Base-by-base conservation (phyloP, 345 rosid genomes). In the Ceriops decandra region DNA sequence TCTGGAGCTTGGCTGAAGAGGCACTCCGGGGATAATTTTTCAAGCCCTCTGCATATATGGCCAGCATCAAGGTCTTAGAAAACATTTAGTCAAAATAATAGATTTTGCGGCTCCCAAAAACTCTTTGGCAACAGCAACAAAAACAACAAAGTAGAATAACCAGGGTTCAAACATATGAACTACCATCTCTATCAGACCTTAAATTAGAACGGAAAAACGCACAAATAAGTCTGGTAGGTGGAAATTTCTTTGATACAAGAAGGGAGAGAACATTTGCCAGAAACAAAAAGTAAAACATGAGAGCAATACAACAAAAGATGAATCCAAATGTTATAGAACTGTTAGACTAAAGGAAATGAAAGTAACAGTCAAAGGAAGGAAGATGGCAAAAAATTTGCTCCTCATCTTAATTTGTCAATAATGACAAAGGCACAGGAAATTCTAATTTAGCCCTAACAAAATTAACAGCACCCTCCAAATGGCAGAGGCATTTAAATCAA, bases 11-110 rank as follows among this genome's bases (percentile, higher is more conserved):
- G 53, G 87, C 85, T 33, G 82, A 75, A 35, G 68, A 67, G 46
- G 81, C 73, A 69, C 80, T 90, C 36, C 85, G 82, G 57, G 91
- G 95, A 80, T 85, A 93, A 75, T 69, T 88, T 82, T 91, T 93
- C 83, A 93, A 82, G 66, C 96, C 92, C 79, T 93, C 99, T 93
- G 91, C 83, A 83, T 47, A 65, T 24, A 68, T 57, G 33, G 31
- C 36, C 30, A 20, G 31, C 27, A 26, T 38, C 59, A 8, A 70
- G 54, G 33, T 73, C 46, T 59, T 53, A 49, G 16, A 3, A 9
- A 31, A 54, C 24, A 52, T 32, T n/a, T 20, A 28, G 5, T 5
- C 1, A 17, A 38, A 63, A 63, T 22, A 42, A 62, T 11, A 5
- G 7, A 10, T 7, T 10, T 42, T 47, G 28, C 27, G 36, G 20